Evolutionary conservation across 306 rosid genomes (phyloP).

Genomic region (Gastrolobium bilobum): DNA sequence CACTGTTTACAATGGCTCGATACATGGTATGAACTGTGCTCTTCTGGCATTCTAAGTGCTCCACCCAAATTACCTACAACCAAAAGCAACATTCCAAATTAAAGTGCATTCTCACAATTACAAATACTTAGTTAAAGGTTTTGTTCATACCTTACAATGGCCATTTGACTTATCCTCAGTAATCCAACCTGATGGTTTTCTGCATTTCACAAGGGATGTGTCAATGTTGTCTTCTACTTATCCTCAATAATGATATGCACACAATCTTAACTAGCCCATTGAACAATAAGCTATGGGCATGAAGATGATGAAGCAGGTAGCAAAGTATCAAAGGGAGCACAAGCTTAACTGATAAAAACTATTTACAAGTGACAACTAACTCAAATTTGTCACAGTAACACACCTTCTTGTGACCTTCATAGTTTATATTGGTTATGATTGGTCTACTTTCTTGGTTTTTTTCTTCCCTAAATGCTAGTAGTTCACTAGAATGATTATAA

Average conservation of each 20-base stretch:
- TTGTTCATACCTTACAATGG: constrained; percentile 84
- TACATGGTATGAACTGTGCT: constrained; percentile 77
- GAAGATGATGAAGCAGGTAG: constrained; percentile 2
- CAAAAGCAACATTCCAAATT: not conserved
- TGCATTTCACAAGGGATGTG: constrained; percentile 81
- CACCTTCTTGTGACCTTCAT: not conserved
- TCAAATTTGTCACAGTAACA: not conserved
- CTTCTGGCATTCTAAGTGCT: constrained; percentile 94
- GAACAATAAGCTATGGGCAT: not conserved
- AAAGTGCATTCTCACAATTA: too few relatives aligned
- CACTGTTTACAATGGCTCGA: constrained; percentile 81
- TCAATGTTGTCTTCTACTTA: constrained; percentile 88
- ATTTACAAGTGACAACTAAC: not conserved
- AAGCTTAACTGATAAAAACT: constrained; percentile 16
- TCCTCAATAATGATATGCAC: not conserved
- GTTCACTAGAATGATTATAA: not conserved
- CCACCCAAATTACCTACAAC: constrained; percentile 90
- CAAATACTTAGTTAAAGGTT: not conserved
- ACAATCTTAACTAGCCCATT: not conserved
- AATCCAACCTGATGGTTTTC: constrained; percentile 97
- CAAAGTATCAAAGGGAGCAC: not conserved
- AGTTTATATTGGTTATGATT: not conserved
- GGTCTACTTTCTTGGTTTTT: too few relatives aligned
- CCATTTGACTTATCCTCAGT: constrained; percentile 93
- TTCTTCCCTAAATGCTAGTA: not conserved